phyloP scores from a whole-genome alignment of 2,329 filamentous ascomycete species.

The Lachnum nothofagi region DNA sequence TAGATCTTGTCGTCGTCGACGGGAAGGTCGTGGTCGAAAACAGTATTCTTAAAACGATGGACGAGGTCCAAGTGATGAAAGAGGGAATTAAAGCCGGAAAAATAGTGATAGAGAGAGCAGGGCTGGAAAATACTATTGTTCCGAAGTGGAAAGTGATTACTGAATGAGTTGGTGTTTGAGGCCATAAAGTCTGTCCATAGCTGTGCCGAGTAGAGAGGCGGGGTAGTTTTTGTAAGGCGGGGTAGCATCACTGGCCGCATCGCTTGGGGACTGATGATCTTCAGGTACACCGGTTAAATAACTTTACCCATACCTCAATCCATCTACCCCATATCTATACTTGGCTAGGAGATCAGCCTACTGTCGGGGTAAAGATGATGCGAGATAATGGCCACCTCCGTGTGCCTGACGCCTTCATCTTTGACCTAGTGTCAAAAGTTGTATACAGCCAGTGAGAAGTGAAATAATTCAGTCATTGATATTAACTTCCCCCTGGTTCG shows the following conservation, averaged over 20 bases:
- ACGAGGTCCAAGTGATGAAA: slow-evolving; percentile 6
- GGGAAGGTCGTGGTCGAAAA: slow-evolving; percentile 7
- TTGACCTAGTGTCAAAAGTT: not conserved
- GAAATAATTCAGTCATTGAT: not conserved
- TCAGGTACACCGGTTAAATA: not conserved
- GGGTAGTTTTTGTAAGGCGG: not conserved
- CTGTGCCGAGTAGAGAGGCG: too few species aligned
- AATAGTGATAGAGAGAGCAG: slow-evolving; percentile 2
- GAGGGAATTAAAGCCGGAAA: not conserved
- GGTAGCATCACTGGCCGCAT: not conserved
- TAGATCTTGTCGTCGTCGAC: slow-evolving; percentile 10
- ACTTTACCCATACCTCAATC: not conserved
- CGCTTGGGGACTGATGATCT: not conserved
- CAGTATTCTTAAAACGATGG: slow-evolving; percentile 5
- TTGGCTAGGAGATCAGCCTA: not conserved
- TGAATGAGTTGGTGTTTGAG: too few species aligned
- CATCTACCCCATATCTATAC: not conserved
- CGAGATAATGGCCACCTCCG: not conserved
- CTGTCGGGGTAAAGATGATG: not conserved
- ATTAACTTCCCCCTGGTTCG: too few species aligned
- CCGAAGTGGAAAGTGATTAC: too few species aligned
- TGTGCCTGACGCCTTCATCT: not conserved
- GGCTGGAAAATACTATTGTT: too few species aligned
- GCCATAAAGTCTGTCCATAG: too few species aligned
- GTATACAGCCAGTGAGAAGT: not conserved